A percentile compares a stretch with the other conserved stretches of the same genome.
These are phyloP conservation scores for Alternaria novae-zelandiae DNA, from an alignment of 2,329 filamentous ascomycete species.

Conservation along the genomic window DNA sequence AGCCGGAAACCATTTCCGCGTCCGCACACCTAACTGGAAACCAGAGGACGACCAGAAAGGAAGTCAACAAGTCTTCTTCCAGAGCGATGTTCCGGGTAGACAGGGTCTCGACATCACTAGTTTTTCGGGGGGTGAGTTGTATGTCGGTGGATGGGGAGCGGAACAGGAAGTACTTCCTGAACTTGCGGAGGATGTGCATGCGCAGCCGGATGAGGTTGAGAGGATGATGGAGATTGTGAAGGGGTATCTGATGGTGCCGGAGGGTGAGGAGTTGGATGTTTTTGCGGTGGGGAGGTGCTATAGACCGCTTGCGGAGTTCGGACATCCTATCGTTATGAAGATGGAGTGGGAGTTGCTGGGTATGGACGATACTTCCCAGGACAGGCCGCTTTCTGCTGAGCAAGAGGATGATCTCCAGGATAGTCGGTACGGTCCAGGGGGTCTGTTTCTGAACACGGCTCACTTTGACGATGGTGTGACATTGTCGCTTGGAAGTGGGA, in stretches of 20 bases:
- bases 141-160: not conserved
- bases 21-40: not conserved
- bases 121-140: not conserved
- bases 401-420: not conserved
- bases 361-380: not conserved
- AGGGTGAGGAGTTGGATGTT: accelerated
- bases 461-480: not conserved
- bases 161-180: not conserved
- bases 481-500: not conserved
- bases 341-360: not conserved
- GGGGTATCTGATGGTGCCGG: not conserved
- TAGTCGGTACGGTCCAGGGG: not conserved
- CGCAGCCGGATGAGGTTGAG: not conserved
- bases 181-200: not conserved
- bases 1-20: not conserved
- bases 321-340: accelerated
- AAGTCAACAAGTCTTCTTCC: not conserved
- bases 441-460: not conserved
- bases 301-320: not conserved
- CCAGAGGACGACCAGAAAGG: not conserved
- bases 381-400: too few species aligned
- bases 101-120: not conserved
- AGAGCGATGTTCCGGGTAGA: not conserved
- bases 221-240: not conserved
- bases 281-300: not conserved